Base-by-base conservation (phyloP, 2,329 filamentous ascomycete genomes). In the Pezicula rhizophila region DNA sequence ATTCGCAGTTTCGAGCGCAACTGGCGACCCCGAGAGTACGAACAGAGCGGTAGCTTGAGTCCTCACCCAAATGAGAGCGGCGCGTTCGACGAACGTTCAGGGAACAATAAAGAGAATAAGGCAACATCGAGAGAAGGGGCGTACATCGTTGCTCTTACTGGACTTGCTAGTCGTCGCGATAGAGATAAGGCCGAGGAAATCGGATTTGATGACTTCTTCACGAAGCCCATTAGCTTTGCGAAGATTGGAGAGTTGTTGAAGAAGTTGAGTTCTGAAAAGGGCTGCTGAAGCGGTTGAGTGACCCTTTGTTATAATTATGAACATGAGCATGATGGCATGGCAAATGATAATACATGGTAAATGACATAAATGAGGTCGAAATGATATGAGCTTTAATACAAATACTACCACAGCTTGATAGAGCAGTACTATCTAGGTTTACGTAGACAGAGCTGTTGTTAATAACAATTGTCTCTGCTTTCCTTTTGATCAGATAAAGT, bases 201-300 rank as follows among this genome's bases (percentile, higher is more conserved):
- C 45, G 77, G 77, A 0, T 66, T 79, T n/a, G 75, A 80, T 48
- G 54, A 77, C 23, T 79, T 78, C 42, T 53, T 80, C 8, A 76
- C 76, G 3, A 78, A 77, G 57, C 75, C 75, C 1, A 70, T 77
- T 17, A 51, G 53, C 14, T 57, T 63, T 23, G 33, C n/a, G 3
- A 55, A 48, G 40, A 52, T 60, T 37, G 55, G 57, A 17, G 46
- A 49, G 14, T 46, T 60, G 25, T 42, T 60, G 18, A 46, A 46
- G 44, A 50, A 35, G 15, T 25, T 58, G 28, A 54, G 53, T 20
- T 37, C 39, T 25, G 50, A 53, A 34, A 56, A 54, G 31, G 40
- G 5, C 28, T 10, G 12, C 3, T 31, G 3, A 7, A 31, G 28
- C 5, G 28, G 28, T 31, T 31, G 28, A 31, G 8, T 31, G 28